Base-by-base conservation (phyloP, 1,139 yeast genomes). In the Candida pseudoviswanathii region DNA sequence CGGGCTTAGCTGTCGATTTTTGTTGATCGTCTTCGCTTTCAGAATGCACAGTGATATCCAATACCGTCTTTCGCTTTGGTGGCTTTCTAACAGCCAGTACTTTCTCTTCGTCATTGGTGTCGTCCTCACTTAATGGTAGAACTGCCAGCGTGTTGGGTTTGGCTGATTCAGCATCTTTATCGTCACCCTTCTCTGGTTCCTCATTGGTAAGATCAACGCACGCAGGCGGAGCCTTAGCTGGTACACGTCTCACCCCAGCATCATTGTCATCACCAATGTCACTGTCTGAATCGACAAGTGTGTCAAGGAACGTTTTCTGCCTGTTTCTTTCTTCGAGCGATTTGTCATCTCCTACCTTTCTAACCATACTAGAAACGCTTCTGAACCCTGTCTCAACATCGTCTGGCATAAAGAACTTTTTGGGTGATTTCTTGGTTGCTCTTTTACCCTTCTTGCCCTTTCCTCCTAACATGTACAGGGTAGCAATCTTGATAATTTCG, bases 351-450 rank as follows among this genome's bases (percentile, higher is more conserved):
- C 63, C 54, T 46, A 62, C 58, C 50, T 65, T 70, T 45, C 70
- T 63, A 5, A 85, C 76, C 68, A 86, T 59, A 36, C 69, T 66
- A 3, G 81, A 70, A 1, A 89, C 94, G 11, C 73, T 71, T 39
- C 75, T 71, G 58, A 90, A 89, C 0, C 95, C 95, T 0, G 86
- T 78, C 32, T 77, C 81, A 3, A 84, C 96, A 61, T 84, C 78
- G 56, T 86, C 92, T 0, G 96, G 96, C 89, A 89, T 84, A 63
- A 83, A 82, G 57, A 89, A 89, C 48, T 68, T 58, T 59, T 75
- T 76, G 38, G 62, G 58, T 1, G 53, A 44, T 43, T 65, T 68
- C 39, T 56, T 10, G 52, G 44, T 27, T 25, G 45, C 32, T 31
- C 48, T 52, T 22, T 44, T 66, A 54, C 78, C 79, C 44, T 63